Evolutionary conservation across 768 basidiomycete species (phyloP).

Genomic region (Lactarius vividus): DNA sequence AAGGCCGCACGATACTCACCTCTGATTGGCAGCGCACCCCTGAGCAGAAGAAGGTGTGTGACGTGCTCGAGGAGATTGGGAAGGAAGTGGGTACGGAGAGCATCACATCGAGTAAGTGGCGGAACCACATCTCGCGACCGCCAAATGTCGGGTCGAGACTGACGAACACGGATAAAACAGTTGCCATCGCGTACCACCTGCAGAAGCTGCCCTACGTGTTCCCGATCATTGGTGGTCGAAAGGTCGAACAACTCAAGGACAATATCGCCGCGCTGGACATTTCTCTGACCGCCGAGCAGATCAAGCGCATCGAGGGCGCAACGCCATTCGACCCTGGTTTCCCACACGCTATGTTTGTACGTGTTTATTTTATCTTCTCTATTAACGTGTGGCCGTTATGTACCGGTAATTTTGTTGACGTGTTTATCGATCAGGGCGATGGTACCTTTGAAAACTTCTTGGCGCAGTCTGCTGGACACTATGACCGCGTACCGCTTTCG

Average conservation of each 20-base stretch:
- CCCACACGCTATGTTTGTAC: conserved; percentile 32
- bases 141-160: background rate
- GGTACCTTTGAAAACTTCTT: no score
- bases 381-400: conserved; percentile 37
- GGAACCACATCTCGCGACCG: background rate
- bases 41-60: conserved; percentile 35
- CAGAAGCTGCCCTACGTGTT: conserved; percentile 48
- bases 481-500: background rate
- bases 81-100: conserved; percentile 38
- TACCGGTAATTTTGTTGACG: conserved; percentile 22
- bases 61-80: conserved; percentile 41
- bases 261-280: conserved; percentile 48
- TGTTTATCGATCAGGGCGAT: no score
- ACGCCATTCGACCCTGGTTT: conserved; percentile 45
- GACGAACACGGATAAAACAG: conserved; percentile 26
- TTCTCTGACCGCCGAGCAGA: conserved; percentile 40
- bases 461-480: no score
- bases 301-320: conserved; percentile 41
- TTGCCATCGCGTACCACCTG: conserved; percentile 49
- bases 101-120: conserved; percentile 28
- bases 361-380: conserved; percentile 28
- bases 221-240: conserved; percentile 48
- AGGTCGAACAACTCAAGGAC: conserved; percentile 44
- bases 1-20: conserved; percentile 34
- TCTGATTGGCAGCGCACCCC: conserved; percentile 38